These are phyloP conservation scores for Hydnomerulius pinastri DNA, from an alignment of 768 basidiomycete genomes.

Conservation along the genomic window DNA sequence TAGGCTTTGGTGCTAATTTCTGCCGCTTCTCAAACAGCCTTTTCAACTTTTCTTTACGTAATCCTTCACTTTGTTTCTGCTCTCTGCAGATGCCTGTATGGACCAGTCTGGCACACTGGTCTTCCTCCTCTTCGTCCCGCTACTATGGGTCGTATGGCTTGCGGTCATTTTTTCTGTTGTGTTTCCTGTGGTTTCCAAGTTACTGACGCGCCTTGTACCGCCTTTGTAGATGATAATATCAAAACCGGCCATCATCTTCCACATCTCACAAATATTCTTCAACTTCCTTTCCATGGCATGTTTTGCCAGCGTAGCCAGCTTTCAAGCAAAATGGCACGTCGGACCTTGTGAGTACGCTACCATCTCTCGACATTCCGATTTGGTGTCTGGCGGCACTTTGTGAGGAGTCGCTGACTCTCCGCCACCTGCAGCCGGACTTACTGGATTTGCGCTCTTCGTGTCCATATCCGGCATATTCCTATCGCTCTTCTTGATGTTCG, in stretches of 20 bases:
- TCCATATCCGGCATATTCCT: slow-evolving; percentile 72
- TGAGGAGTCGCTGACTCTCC: slow-evolving; percentile 15
- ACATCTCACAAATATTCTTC: slow-evolving; percentile 84
- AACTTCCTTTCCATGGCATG: slow-evolving; percentile 91
- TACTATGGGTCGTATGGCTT: slow-evolving; percentile 66
- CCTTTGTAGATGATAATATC: slow-evolving; percentile 78
- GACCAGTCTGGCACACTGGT: slow-evolving; percentile 51
- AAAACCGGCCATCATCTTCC: slow-evolving; percentile 77
- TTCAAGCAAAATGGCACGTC: slow-evolving; percentile 82
- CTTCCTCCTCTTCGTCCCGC: slow-evolving; percentile 66
- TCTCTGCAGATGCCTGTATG: slow-evolving; percentile 35
- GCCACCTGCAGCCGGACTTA: slow-evolving; percentile 67
- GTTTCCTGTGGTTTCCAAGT: slow-evolving; percentile 4
- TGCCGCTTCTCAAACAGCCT: slow-evolving; percentile 7
- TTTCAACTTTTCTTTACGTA: slow-evolving; percentile 33
- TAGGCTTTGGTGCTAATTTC: slow-evolving; percentile 20
- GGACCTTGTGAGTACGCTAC: slow-evolving; percentile 73
- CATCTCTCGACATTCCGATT: too few relatives aligned
- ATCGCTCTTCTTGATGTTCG: slow-evolving; percentile 68
- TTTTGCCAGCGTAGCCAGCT: slow-evolving; percentile 85
- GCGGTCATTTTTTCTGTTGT: slow-evolving; percentile 50
- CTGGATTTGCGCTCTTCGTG: slow-evolving; percentile 84
- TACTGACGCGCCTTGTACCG: slow-evolving; percentile 18
- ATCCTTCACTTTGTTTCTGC: slow-evolving; percentile 26
- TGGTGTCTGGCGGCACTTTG: too few relatives aligned